phyloP scores from a whole-genome alignment of 345 rosid species.

The Mallotus nudiflorus region DNA sequence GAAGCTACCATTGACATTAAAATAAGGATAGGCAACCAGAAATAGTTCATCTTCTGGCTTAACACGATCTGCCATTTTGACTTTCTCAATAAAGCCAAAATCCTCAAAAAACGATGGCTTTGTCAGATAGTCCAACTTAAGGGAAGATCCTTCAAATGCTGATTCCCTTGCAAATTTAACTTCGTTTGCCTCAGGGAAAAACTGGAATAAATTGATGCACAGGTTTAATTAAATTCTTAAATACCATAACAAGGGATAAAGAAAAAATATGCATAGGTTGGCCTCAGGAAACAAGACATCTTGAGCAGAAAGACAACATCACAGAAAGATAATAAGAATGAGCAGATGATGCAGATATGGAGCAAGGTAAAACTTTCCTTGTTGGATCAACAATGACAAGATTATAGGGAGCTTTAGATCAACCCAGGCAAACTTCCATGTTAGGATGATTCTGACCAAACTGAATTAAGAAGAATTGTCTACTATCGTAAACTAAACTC shows the following conservation, averaged over 20 bases:
- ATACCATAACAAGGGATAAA: not conserved
- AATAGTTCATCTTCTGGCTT: constrained; percentile 76
- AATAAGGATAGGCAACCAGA: constrained; percentile 86
- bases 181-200: constrained; percentile 93
- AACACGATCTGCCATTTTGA: constrained; percentile 82
- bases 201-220: constrained; percentile 44
- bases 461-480: not conserved
- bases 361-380: not conserved
- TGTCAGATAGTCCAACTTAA: constrained; percentile 83
- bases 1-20: constrained; percentile 79
- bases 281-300: not conserved
- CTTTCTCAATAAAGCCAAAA: constrained; percentile 76
- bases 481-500: not conserved
- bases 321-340: not conserved
- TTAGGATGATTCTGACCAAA: not conserved
- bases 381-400: not conserved
- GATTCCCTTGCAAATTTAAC: constrained; percentile 70
- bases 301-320: not conserved
- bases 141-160: constrained; percentile 75
- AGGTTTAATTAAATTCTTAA: not conserved
- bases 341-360: not conserved
- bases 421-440: not conserved
- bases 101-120: constrained; percentile 88
- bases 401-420: not conserved
- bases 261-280: not conserved